Conservation (phyloP, 495 filamentous ascomycete species). For the Penicillium riverlandense region DNA sequence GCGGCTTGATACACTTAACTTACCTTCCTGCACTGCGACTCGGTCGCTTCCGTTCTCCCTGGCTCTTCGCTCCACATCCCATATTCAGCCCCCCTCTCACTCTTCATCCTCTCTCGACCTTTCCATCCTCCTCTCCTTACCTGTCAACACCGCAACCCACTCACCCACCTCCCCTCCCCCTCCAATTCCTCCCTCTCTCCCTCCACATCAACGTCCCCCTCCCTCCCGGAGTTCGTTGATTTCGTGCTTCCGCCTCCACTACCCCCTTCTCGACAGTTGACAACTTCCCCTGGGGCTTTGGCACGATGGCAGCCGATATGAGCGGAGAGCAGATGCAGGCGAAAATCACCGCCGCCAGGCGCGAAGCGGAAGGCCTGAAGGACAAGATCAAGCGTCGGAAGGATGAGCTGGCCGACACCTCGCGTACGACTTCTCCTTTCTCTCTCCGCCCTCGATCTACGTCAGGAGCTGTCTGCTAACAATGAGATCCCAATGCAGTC, state of each 20-base stretch:
- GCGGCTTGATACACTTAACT: no score
- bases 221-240: no score
- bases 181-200: neutral
- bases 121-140: neutral
- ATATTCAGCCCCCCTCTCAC: constrained; percentile 3
- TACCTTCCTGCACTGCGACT: neutral
- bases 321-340: constrained; percentile 69
- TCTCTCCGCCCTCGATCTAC: neutral
- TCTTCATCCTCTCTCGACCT: neutral
- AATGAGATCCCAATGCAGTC: constrained; percentile 46
- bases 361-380: constrained; percentile 96
- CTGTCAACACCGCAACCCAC: neutral
- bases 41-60: neutral
- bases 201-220: neutral
- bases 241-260: constrained; percentile 1
- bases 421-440: constrained; percentile 58
- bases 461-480: neutral
- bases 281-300: neutral
- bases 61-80: constrained; percentile 1
- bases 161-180: neutral
- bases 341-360: constrained; percentile 91
- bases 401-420: constrained; percentile 97
- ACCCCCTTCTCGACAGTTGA: constrained; percentile 9
- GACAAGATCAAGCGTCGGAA: constrained; percentile 99
- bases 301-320: constrained; percentile 54